Conservation (phyloP, 2,329 filamentous ascomycete genomes). For the Diaporthe sp. region DNA sequence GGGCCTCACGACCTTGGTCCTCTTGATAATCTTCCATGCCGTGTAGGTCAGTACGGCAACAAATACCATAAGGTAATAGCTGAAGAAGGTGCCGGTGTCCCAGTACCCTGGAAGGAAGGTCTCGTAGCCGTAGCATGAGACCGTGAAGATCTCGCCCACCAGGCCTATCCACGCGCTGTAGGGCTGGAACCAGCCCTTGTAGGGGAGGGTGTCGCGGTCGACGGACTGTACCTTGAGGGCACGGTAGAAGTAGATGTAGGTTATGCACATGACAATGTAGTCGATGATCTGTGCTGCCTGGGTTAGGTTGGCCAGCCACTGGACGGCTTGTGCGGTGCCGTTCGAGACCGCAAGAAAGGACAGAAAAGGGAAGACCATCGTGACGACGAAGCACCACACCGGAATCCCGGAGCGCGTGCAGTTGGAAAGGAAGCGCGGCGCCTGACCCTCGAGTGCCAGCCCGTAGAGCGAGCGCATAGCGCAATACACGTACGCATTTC, state of each 20-base stretch:
- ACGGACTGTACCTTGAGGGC: constrained; percentile 37
- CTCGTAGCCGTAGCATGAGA: constrained; percentile 69
- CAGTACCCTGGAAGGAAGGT: constrained; percentile 47
- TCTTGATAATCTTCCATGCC: constrained; percentile 75
- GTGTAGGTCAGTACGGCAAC: constrained; percentile 66
- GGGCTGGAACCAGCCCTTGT: constrained; percentile 72
- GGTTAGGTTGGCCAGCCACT: constrained; percentile 69
- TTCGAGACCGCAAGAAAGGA: constrained; percentile 41
- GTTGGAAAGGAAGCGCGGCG: constrained; percentile 62
- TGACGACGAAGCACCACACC: constrained; percentile 68
- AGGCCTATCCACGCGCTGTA: constrained; percentile 67
- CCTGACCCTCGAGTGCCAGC: constrained; percentile 41
- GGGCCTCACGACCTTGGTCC: constrained; percentile 67
- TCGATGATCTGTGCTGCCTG: constrained; percentile 73
- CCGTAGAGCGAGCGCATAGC: constrained; percentile 43
- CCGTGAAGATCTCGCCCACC: constrained; percentile 58
- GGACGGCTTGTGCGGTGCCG: constrained; percentile 45
- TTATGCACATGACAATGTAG: constrained; percentile 63
- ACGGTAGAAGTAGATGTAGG: constrained; percentile 42
- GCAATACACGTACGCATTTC: constrained; percentile 42
- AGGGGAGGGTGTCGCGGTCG: constrained; percentile 67
- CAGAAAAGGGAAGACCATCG: constrained; percentile 67
- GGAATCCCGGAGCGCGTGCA: constrained; percentile 74
- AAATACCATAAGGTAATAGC: constrained; percentile 70
- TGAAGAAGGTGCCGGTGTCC: constrained; percentile 53